These are phyloP conservation scores for Alternaria infectoria DNA, from an alignment of 2,329 filamentous ascomycete genomes.

Conservation along the genomic window DNA sequence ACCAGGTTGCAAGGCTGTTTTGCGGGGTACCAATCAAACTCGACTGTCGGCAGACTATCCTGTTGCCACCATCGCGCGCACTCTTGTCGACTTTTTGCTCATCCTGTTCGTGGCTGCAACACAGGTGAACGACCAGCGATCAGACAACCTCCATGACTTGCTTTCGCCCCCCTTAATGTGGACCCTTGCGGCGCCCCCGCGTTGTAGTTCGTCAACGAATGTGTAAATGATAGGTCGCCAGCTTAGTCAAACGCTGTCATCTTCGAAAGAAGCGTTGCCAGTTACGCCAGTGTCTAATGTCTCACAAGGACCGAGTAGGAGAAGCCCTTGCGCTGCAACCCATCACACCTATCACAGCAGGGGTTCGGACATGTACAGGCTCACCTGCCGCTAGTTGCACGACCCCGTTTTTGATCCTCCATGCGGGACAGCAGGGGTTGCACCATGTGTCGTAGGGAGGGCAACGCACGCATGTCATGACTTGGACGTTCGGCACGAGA, in stretches of 20 bases:
- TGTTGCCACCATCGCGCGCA: slow-evolving; percentile 5
- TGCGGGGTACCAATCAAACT: slow-evolving; percentile 13
- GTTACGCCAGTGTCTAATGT: slow-evolving; percentile 10
- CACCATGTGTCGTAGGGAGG: slow-evolving; percentile 13
- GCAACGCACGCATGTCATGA: slow-evolving; percentile 14
- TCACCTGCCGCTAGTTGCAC: slow-evolving; percentile 17
- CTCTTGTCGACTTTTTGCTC: background rate
- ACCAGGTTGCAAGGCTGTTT: slow-evolving; percentile 3
- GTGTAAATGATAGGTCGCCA: background rate
- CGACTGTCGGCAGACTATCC: background rate
- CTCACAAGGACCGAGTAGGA: slow-evolving; percentile 5
- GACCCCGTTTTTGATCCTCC: slow-evolving; percentile 24
- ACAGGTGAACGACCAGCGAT: background rate
- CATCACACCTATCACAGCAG: slow-evolving; percentile 9
- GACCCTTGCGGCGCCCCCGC: background rate
- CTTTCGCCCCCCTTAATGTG: background rate
- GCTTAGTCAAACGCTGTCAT: slow-evolving; percentile 1
- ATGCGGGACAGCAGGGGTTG: slow-evolving; percentile 19
- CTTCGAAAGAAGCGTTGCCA: background rate
- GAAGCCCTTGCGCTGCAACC: slow-evolving; percentile 8
- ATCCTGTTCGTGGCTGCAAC: background rate
- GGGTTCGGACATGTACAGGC: slow-evolving; percentile 16
- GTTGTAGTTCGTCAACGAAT: background rate
- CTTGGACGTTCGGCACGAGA: slow-evolving; percentile 2
- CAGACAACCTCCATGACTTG: background rate